phyloP scores from a whole-genome alignment of 164 flowering plant species.

The Sextonia rubra region DNA sequence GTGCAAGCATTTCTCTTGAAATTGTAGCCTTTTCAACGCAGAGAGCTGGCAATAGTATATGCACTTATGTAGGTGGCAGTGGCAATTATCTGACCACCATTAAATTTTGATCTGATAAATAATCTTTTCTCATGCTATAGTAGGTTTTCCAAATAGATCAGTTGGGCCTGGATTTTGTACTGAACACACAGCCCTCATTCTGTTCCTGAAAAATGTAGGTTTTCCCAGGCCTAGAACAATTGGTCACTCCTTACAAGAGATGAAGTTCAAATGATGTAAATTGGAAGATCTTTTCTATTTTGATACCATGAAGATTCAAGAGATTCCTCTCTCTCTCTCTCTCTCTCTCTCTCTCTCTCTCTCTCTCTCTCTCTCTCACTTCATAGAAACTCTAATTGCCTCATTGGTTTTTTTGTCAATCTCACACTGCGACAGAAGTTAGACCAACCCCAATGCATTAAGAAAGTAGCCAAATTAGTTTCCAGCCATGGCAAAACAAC shows the following conservation, averaged over 20 bases:
- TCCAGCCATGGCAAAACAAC: not conserved
- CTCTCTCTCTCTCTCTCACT: too few relatives aligned
- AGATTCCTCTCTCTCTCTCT: too few relatives aligned
- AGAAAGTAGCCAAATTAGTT: not conserved
- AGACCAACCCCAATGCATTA: constrained; percentile 2
- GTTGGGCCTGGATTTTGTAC: not conserved
- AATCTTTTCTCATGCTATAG: not conserved
- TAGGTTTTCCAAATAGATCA: not conserved
- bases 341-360: too few relatives aligned
- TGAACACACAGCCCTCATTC: not conserved
- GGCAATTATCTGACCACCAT: too few relatives aligned
- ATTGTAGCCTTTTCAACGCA: too few relatives aligned
- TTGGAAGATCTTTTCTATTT: not conserved
- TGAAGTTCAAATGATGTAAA: not conserved
- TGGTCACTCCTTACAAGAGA: not conserved
- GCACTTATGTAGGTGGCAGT: too few relatives aligned
- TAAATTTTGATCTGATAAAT: too few relatives aligned
- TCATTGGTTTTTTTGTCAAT: not conserved
- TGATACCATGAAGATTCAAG: not conserved
- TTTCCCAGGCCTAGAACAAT: not conserved
- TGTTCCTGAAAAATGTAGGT: not conserved
- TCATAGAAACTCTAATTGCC: not conserved
- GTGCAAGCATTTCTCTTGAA: too few relatives aligned
- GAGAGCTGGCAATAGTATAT: too few relatives aligned
- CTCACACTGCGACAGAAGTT: not conserved